Conservation (phyloP, 1,284 basidiomycete species). For the Ceratorhiza oryzae-sativae region DNA sequence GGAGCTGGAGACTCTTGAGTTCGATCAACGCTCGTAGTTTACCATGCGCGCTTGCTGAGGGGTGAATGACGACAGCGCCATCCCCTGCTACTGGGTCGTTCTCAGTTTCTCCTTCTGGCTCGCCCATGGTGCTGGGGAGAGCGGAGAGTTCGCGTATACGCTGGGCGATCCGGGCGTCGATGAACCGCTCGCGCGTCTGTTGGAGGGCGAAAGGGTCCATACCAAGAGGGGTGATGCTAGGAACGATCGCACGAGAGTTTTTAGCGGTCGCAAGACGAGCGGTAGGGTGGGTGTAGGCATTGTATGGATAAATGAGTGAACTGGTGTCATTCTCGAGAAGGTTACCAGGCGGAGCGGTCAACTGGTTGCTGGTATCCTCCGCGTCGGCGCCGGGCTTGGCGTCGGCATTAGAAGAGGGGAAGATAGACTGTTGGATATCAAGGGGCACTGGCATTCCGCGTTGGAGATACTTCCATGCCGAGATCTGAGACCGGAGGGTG, state of each 20-base stretch:
- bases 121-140: conserved; percentile 82
- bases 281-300: conserved; percentile 89
- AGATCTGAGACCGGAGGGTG: conserved; percentile 86
- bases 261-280: conserved; percentile 71
- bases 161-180: conserved; percentile 89
- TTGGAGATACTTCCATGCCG: conserved; percentile 85
- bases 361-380: conserved; percentile 47
- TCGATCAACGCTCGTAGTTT: conserved; percentile 94
- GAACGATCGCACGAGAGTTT: conserved; percentile 82
- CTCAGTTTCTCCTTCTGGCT: conserved; percentile 67
- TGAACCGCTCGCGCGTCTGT: conserved; percentile 89
- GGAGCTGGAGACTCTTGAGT: conserved; percentile 88
- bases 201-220: conserved; percentile 91
- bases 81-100: conserved; percentile 55
- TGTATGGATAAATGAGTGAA: conserved; percentile 93
- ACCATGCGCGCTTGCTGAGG: conserved; percentile 68
- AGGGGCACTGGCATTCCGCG: conserved; percentile 84
- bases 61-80: conserved; percentile 52
- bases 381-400: conserved; percentile 35
- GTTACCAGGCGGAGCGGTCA: conserved; percentile 37
- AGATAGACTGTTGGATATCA: conserved; percentile 79
- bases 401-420: conserved; percentile 62
- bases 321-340: conserved; percentile 78
- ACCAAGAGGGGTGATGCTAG: conserved; percentile 90
- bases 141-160: conserved; percentile 88